Percentiles rank a stretch among this genome's conserved stretches.
Conservation (phyloP, 2,329 filamentous ascomycete genomes). For the Whalleya microplaca region DNA sequence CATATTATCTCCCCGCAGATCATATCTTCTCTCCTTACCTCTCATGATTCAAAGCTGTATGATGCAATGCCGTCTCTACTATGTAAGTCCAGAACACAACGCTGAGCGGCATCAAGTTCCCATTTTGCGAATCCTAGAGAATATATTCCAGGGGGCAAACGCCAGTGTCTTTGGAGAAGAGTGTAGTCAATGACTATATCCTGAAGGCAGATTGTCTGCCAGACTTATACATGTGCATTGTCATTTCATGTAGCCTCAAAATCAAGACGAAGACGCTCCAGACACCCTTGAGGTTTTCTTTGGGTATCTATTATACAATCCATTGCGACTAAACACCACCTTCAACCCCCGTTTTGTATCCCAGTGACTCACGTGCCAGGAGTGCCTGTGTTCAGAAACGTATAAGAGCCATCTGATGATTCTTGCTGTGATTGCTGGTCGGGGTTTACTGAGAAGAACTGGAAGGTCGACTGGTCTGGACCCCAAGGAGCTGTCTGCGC, state of each 20-base stretch:
- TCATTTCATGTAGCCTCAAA: background rate
- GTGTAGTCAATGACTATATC: conserved; percentile 19
- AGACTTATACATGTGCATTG: conserved; percentile 9
- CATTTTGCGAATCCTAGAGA: background rate
- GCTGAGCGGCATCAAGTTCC: background rate
- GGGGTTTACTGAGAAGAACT: conserved; percentile 48
- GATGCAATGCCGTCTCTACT: background rate
- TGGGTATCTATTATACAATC: conserved; percentile 20
- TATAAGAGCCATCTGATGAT: conserved; percentile 36
- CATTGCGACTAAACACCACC: conserved; percentile 5
- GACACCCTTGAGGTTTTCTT: conserved; percentile 6
- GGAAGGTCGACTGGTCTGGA: conserved; percentile 52
- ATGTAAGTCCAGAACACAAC: background rate
- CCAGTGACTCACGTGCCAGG: conserved; percentile 25
- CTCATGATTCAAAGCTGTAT: background rate
- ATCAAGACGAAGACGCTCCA: conserved; percentile 1
- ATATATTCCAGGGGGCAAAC: too few species aligned
- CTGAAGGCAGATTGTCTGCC: conserved; percentile 4
- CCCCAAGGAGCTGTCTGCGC: conserved; percentile 59
- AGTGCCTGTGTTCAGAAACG: conserved; percentile 35
- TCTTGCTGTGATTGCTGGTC: conserved; percentile 35
- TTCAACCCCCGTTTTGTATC: background rate
- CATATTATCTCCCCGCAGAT: background rate
- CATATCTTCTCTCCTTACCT: too few species aligned
- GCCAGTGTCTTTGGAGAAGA: conserved; percentile 14